Evolutionary conservation across 1,139 yeast species (phyloP).

Genomic region (Saccharomycopsis hybrid): DNA sequence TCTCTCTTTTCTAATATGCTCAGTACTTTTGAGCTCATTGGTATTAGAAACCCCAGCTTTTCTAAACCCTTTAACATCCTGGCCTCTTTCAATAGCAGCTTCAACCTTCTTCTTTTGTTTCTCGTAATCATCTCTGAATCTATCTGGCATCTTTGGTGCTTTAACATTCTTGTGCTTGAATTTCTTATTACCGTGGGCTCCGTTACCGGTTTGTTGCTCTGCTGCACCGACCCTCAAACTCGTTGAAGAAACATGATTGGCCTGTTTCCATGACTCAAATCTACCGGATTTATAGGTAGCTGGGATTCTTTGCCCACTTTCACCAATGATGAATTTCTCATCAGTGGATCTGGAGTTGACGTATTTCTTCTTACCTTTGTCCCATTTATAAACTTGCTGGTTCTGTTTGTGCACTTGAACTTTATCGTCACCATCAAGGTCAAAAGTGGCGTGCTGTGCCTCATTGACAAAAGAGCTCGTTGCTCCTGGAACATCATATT

Average conservation of each 20-base stretch:
- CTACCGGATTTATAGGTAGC: constrained; percentile 90
- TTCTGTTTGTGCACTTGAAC: constrained; percentile 53
- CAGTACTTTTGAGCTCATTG: constrained; percentile 62
- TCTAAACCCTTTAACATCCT: constrained; percentile 63
- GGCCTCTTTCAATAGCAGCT: constrained; percentile 73
- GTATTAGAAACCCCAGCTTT: constrained; percentile 38
- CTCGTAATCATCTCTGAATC: constrained; percentile 78
- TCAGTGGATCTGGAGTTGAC: constrained; percentile 76
- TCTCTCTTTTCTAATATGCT: constrained; percentile 76
- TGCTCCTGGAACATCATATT: constrained; percentile 40
- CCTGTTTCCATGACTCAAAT: constrained; percentile 83
- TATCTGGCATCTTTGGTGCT: constrained; percentile 89
- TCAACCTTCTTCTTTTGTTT: constrained; percentile 78
- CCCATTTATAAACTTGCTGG: constrained; percentile 80
- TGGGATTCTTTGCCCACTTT: constrained; percentile 88
- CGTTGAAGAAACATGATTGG: constrained; percentile 48
- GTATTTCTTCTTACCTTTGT: constrained; percentile 87
- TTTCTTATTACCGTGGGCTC: constrained; percentile 34
- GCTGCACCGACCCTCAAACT: constrained; percentile 47
- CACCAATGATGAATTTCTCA: constrained; percentile 86
- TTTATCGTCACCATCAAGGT: constrained; percentile 69
- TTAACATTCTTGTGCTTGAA: constrained; percentile 68
- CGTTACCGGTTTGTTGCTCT: constrained; percentile 34
- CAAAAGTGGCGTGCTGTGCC: constrained; percentile 81
- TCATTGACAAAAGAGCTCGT: constrained; percentile 77